phyloP scores from a whole-genome alignment of 2,329 filamentous ascomycete species.

The Talaromyces sp. region DNA sequence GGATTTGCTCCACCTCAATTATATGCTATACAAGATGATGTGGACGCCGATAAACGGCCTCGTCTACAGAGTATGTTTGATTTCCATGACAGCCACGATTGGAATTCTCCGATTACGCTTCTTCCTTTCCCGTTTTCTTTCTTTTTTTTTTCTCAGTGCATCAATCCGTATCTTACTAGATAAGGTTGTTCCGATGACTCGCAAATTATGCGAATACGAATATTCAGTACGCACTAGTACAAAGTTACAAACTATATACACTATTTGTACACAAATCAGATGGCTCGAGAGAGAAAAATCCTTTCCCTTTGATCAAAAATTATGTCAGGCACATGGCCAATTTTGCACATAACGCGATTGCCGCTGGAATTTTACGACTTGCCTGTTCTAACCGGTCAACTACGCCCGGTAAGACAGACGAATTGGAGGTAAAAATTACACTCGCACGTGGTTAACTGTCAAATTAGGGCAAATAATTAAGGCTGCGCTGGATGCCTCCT shows the following conservation, averaged over 20 bases:
- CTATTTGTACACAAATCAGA: not conserved
- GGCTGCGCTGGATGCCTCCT: no score
- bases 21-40: not conserved
- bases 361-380: not conserved
- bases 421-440: not conserved
- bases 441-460: no score
- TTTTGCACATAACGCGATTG: not conserved
- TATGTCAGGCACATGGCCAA: not conserved
- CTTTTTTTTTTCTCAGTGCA: not conserved
- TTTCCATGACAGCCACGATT: not conserved
- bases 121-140: not conserved
- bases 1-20: not conserved
- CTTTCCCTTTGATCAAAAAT: not conserved
- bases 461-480: no score
- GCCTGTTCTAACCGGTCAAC: not conserved
- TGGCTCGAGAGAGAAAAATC: not conserved
- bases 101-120: slow-evolving; percentile 2
- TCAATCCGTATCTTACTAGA: not conserved
- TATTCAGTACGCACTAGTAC: not conserved
- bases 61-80: not conserved
- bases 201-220: not conserved
- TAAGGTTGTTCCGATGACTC: not conserved
- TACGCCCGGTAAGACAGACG: not conserved
- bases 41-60: not conserved
- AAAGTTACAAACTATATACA: not conserved